Percentiles rank a stretch among this genome's conserved stretches.
phyloP scores from a whole-genome alignment of 306 rosid genomes.

The Rosa multiflora region DNA sequence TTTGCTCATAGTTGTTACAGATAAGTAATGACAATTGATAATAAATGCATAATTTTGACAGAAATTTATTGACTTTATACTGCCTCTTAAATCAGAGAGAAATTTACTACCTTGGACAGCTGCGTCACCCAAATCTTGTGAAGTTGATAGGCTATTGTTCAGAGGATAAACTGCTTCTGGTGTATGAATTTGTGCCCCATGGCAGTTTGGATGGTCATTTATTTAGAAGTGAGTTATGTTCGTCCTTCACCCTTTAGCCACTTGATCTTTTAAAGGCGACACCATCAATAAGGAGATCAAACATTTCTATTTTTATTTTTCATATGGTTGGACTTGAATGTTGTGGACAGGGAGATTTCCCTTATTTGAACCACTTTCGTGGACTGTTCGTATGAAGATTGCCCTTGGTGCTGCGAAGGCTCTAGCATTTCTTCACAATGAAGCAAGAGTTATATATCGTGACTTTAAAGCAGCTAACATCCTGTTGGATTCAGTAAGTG shows the following conservation, averaged over 20 bases:
- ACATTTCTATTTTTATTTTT: not conserved
- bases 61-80: slow-evolving; percentile 23
- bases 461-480: slow-evolving; percentile 86
- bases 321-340: not conserved
- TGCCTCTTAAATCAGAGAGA: slow-evolving; percentile 56
- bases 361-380: slow-evolving; percentile 83
- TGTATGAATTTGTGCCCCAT: slow-evolving; percentile 75
- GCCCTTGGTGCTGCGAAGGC: slow-evolving; percentile 93
- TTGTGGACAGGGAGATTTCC: slow-evolving; percentile 64
- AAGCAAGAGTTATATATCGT: slow-evolving; percentile 76
- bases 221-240: slow-evolving; percentile 71
- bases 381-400: slow-evolving; percentile 79
- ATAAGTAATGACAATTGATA: slow-evolving; percentile 11
- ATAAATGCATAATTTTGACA: slow-evolving; percentile 15
- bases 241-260: slow-evolving; percentile 3
- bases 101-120: slow-evolving; percentile 85
- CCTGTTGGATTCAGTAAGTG: slow-evolving; percentile 69
- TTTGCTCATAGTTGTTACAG: slow-evolving; percentile 15
- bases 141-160: slow-evolving; percentile 81
- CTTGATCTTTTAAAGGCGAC: slow-evolving; percentile 16
- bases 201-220: slow-evolving; percentile 84
- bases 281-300: slow-evolving; percentile 11
- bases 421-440: slow-evolving; percentile 93
- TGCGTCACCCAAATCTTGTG: slow-evolving; percentile 88
- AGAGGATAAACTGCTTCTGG: slow-evolving; percentile 86